A percentile compares a stretch with the other conserved stretches of the same genome.
Evolutionary conservation across 352 stramenopile species (phyloP).

Genomic region (Globisporangium apiculatum): DNA sequence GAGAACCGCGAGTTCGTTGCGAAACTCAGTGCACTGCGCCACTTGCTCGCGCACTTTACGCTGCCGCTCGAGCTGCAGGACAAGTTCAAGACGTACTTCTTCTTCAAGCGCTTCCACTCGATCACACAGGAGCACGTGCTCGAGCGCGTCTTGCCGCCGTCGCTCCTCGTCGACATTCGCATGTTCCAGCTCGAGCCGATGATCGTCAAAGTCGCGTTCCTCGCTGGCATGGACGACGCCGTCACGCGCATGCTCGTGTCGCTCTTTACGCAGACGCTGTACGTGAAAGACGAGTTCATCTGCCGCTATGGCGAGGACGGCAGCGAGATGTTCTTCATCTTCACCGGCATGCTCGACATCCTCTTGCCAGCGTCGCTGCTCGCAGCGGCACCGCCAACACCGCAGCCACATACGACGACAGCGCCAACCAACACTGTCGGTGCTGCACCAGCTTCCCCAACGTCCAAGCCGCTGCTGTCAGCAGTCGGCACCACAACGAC

Average conservation of each 20-base stretch:
- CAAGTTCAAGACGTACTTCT: slow-evolving; percentile 60
- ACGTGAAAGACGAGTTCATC: slow-evolving; percentile 48
- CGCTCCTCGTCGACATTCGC: slow-evolving; percentile 51
- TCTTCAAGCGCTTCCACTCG: slow-evolving; percentile 63
- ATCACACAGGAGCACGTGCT: slow-evolving; percentile 62
- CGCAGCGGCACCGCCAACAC: neutral
- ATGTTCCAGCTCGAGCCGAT: slow-evolving; percentile 61
- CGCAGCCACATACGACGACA: neutral
- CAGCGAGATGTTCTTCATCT: slow-evolving; percentile 68
- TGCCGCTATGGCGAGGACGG: slow-evolving; percentile 49
- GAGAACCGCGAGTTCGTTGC: slow-evolving; percentile 53
- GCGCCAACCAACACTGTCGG: too few relatives aligned
- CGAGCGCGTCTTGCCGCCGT: slow-evolving; percentile 42
- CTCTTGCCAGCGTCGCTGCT: slow-evolving; percentile 22
- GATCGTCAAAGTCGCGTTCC: slow-evolving; percentile 63
- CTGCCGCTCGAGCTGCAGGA: slow-evolving; percentile 32
- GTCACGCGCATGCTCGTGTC: slow-evolving; percentile 52
- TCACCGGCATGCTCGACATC: slow-evolving; percentile 49
- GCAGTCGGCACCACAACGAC: neutral
- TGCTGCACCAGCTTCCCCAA: neutral
- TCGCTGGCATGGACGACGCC: slow-evolving; percentile 44
- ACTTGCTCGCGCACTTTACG: slow-evolving; percentile 43
- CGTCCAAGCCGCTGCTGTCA: neutral
- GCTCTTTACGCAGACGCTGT: slow-evolving; percentile 49
- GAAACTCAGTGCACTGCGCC: slow-evolving; percentile 46